phyloP scores from a whole-genome alignment of 176 grass and related monocot species.

The Musa beccarii region DNA sequence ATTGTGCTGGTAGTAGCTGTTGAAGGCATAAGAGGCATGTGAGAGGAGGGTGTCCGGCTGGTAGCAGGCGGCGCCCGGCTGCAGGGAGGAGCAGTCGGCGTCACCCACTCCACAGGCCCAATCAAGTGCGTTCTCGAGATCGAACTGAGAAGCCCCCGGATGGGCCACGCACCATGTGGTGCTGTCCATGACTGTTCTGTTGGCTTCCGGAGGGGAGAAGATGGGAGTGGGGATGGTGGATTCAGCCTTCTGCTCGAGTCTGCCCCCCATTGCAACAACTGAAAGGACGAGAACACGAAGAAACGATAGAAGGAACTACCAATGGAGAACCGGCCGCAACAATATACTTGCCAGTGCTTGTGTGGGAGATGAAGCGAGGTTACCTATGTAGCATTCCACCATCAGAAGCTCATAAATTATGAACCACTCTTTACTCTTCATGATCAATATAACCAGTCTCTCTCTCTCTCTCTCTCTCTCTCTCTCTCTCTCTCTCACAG shows the following conservation, averaged over 20 bases:
- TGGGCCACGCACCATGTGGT: conserved; percentile 80
- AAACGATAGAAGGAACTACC: neutral
- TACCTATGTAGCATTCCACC: conserved; percentile 42
- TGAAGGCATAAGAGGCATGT: conserved; percentile 93
- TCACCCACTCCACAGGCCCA: conserved; percentile 86
- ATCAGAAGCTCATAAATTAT: conserved; percentile 38
- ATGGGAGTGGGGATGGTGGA: conserved; percentile 39
- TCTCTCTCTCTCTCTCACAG: no score
- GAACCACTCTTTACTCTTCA: conserved; percentile 46
- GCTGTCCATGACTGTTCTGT: conserved; percentile 71
- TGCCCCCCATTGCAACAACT: conserved; percentile 1
- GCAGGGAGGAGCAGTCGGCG: conserved; percentile 60
- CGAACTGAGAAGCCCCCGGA: conserved; percentile 54
- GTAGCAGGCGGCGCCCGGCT: conserved; percentile 55
- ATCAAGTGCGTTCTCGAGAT: conserved; percentile 81
- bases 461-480: neutral
- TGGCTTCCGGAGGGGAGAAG: conserved; percentile 71
- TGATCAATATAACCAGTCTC: neutral
- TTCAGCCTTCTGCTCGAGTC: conserved; percentile 48
- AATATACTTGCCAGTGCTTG: no score
- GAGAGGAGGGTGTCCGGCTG: conserved; percentile 69
- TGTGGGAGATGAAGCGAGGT: conserved; percentile 13
- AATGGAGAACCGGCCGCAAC: no score
- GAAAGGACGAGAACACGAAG: neutral
- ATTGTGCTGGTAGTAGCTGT: conserved; percentile 98